Base-by-base conservation (phyloP, 192 early-diverging fungal genomes). In the Coemansia sp. region DNA sequence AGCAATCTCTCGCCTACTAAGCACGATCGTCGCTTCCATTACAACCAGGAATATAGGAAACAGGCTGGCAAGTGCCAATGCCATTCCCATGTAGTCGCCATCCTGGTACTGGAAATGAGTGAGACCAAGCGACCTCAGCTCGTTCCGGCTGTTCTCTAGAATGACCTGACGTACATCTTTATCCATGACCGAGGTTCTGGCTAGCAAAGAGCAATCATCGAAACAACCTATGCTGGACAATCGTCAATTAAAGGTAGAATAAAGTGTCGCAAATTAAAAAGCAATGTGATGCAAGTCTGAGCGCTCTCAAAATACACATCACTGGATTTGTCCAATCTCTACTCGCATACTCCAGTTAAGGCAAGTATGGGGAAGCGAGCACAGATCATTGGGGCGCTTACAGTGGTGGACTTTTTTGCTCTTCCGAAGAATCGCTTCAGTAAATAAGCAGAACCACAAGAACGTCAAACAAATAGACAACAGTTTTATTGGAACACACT, bases 11-110 rank as follows among this genome's bases (percentile, higher is more conserved):
- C 81, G 81, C 26, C 81, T 66, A 47, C 69, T 70, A 0, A 83
- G 64, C n/a, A 83, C 61, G 15, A 83, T 69, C 7, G 72, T 78
- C 21, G 68, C 54, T n/a, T 83, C 69, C 39, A 72, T 56, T 10
- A 83, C 81, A 13, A 83, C 69, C 32, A 83, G 56, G 18, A 83
- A 83, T 65, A 83, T 74, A 9, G 81, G 81, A 19, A 71, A 62
- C 37, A 83, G 70, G 37, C 76, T 83, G 36, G 72, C 66, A 21
- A 78, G 62, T 8, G 81, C 81, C 41, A 83, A 26, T 1, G 63
- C 43, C 65, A 57, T 66, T 4, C 81, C 81, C 8, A 83, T 13
- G 32, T 43, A 46, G 67, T 83, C 81, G 41, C 76, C 81, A 37
- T 72, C 68, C 60, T 58, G 61, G 67, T 83, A 83, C 54, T 78